A percentile compares a stretch with the other conserved stretches of the same genome.
These are phyloP conservation scores for Rhodotorula mucilaginosa DNA, from an alignment of 1,284 basidiomycete species.

Conservation along the genomic window DNA sequence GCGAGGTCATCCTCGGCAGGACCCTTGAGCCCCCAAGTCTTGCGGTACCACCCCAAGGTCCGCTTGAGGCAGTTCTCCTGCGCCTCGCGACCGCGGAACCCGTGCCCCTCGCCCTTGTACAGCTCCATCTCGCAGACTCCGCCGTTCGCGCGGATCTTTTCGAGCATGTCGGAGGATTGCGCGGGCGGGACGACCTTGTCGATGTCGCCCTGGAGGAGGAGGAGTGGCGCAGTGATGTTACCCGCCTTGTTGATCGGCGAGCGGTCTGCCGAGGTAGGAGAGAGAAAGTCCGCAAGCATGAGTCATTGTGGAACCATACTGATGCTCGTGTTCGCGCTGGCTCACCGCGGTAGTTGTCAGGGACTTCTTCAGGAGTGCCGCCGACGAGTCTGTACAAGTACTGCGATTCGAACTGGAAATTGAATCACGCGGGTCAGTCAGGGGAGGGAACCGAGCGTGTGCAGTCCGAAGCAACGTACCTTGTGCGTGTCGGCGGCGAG, in stretches of 20 bases:
- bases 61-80: slow-evolving; percentile 54
- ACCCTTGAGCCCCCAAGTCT: slow-evolving; percentile 39
- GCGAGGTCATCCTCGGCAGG: background rate
- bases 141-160: slow-evolving; percentile 49
- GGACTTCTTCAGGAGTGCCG: slow-evolving; percentile 55
- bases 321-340: background rate
- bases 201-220: slow-evolving; percentile 52
- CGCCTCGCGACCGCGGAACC: slow-evolving; percentile 55
- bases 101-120: slow-evolving; percentile 61
- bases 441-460: too few relatives aligned
- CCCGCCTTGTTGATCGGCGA: slow-evolving; percentile 58
- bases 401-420: slow-evolving; percentile 39
- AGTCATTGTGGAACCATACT: background rate
- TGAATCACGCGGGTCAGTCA: background rate
- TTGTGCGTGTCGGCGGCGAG: slow-evolving; percentile 64
- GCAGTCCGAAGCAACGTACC: slow-evolving; percentile 52
- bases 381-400: slow-evolving; percentile 56
- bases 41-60: slow-evolving; percentile 55
- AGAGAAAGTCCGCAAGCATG: background rate
- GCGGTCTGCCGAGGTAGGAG: slow-evolving; percentile 44
- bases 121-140: slow-evolving; percentile 56
- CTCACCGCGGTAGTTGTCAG: slow-evolving; percentile 53
- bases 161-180: slow-evolving; percentile 33
- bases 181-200: slow-evolving; percentile 42
- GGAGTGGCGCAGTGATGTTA: slow-evolving; percentile 56